Evolutionary conservation across 1,284 basidiomycete species (phyloP), one percentile per base, ranked within the genome.

Genomic region (Neolentinus lepideus): DNA sequence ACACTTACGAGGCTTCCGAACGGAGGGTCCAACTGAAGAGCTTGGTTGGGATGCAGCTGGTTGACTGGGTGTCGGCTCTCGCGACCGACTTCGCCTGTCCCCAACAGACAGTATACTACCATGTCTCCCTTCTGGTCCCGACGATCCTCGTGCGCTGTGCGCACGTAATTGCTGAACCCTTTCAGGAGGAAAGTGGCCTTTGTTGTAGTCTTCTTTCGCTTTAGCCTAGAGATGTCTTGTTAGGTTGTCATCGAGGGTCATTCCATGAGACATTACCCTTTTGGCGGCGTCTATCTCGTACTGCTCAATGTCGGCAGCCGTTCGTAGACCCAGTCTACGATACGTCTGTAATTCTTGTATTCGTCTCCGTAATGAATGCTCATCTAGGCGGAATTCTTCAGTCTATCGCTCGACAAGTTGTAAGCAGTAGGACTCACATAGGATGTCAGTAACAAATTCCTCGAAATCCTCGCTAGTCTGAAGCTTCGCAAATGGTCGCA

Each of bases 381-480:
- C 94, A 62, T 94, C 93, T 96, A 57, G 4, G 16, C 19, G 21
- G 36, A 36, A 43, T 59, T n/a, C n/a, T n/a, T 24, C 57, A 53
- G 24, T 25, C 19, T 6, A 45, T 33, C 24, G 29, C 21, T 19
- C 51, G 52, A 10, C 14, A 29, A 43, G 33, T 33, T 36, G 12
- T 11, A 52, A 48, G 27, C n/a, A 24, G 51, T 9, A n/a, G 50
- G 21, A 59, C 85, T 56, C 75, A 94, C 92, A 95, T 27, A 98
- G 80, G 56, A 98, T 81, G 54, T 97, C 95, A 22, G 94, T 84
- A 27, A 90, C 79, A 65, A 99, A 91, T 2, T 78, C 78, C 67
- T 99, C 96, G 63, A 92, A 97, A 68, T 99, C 95, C 57, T 90
- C 83, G 0, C 92, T 88, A 0, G 94, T 96, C 69, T 98, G 94